A percentile compares a stretch with the other conserved stretches of the same genome.
Evolutionary conservation across 1,139 yeast species (phyloP).

Genomic region (Magnusiomyces paraingens): DNA sequence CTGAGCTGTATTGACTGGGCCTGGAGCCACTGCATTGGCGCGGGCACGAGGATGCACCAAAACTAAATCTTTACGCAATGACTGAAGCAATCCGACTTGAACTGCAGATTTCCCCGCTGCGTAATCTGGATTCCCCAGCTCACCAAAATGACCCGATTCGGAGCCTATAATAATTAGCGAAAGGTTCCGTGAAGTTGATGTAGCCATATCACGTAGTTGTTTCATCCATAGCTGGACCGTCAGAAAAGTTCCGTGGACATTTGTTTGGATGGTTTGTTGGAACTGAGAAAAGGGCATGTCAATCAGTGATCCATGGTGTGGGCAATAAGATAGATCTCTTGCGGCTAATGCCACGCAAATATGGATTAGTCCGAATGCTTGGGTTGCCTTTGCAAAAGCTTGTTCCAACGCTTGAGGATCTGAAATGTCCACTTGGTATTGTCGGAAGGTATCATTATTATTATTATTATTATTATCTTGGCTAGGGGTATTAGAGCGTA

Average conservation of each 20-base stretch:
- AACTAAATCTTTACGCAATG: constrained; percentile 14
- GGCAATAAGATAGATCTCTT: constrained; percentile 12
- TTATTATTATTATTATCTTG: neutral
- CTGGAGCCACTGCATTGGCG: constrained; percentile 17
- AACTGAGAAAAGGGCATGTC: constrained; percentile 14
- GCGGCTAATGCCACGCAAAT: constrained; percentile 16
- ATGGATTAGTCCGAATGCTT: constrained; percentile 14
- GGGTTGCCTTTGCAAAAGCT: constrained; percentile 10
- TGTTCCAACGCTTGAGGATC: constrained; percentile 4
- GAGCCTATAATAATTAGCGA: constrained; percentile 16
- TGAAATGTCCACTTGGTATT: constrained; percentile 12
- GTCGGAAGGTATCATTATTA: neutral
- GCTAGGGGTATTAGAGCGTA: neutral
- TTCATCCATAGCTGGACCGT: constrained; percentile 10
- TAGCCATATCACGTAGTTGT: constrained; percentile 7
- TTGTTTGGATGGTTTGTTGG: constrained; percentile 11
- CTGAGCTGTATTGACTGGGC: constrained; percentile 16
- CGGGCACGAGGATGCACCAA: constrained; percentile 13
- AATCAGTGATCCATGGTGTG: constrained; percentile 11
- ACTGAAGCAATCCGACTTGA: constrained; percentile 14
- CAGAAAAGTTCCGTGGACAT: constrained; percentile 14
- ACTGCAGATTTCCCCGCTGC: constrained; percentile 16
- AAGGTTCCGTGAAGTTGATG: constrained; percentile 5
- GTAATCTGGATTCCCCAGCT: constrained; percentile 16
- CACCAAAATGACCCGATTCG: constrained; percentile 17